phyloP scores from a whole-genome alignment of 169 alveolate genomes.

The Eimeria praecox region DNA sequence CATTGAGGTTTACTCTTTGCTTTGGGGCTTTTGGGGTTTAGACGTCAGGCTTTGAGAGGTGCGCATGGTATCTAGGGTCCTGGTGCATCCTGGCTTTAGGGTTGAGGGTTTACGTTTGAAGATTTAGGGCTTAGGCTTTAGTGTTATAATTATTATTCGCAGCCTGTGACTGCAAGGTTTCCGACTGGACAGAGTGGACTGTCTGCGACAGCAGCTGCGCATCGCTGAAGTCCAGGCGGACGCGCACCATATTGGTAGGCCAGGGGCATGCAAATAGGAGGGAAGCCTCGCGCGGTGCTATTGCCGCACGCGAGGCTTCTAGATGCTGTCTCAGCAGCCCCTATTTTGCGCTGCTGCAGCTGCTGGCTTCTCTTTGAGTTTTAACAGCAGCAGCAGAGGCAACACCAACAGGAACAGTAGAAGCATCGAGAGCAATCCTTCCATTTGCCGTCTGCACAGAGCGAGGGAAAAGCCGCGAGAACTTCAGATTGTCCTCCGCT shows the following conservation, averaged over 20 bases:
- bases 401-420: not conserved
- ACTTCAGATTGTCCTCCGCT: slow-evolving; percentile 23
- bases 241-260: slow-evolving; percentile 11
- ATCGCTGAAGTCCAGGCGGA: slow-evolving; percentile 14
- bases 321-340: not conserved
- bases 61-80: not conserved
- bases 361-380: not conserved
- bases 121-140: not conserved
- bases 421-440: not conserved
- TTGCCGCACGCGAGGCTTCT: too few species aligned
- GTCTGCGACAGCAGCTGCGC: slow-evolving; percentile 49
- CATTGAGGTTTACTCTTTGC: not conserved
- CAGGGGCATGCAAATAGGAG: not conserved
- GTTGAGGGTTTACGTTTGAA: not conserved
- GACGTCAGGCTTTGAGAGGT: not conserved
- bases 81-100: not conserved
- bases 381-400: not conserved
- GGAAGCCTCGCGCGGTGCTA: too few species aligned
- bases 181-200: slow-evolving; percentile 62
- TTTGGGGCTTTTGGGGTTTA: not conserved
- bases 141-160: not conserved
- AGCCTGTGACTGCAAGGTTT: slow-evolving; percentile 63
- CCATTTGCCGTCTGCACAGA: not conserved
- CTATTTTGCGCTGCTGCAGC: not conserved
- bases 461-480: not conserved